Percentiles rank a stretch among this genome's conserved stretches.
phyloP scores from a whole-genome alignment of 163 green algal species.

The Coccomyxa subellipsoidea region DNA sequence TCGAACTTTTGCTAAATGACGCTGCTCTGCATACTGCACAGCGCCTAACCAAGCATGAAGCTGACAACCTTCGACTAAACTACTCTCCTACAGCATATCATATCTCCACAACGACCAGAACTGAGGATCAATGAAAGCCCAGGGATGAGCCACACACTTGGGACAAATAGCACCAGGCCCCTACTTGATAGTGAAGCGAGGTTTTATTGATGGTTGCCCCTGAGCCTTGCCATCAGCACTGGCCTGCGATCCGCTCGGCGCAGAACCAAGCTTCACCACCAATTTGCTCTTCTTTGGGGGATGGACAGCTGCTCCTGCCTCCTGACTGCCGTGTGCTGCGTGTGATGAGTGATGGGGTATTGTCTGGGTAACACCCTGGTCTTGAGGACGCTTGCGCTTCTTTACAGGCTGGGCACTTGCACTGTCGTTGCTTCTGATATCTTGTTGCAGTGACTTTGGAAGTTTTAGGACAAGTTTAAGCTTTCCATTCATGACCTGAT shows the following conservation, averaged over 20 bases:
- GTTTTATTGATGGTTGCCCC: background rate
- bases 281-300: background rate
- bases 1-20: too few species aligned
- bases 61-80: too few species aligned
- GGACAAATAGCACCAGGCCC: background rate
- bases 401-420: background rate
- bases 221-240: background rate
- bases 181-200: background rate
- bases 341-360: background rate
- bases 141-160: background rate
- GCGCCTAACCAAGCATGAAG: too few species aligned
- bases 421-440: background rate
- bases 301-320: background rate
- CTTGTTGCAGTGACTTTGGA: background rate
- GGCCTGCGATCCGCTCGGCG: too few species aligned
- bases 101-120: background rate
- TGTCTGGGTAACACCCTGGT: background rate
- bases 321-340: background rate
- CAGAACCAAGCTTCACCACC: background rate
- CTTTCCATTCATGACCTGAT: conserved; percentile 6
- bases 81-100: too few species aligned
- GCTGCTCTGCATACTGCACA: too few species aligned
- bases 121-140: background rate
- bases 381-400: conserved; percentile 1
- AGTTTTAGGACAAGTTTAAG: background rate